Base-by-base conservation (phyloP, 257 asterid species). In the Salvia splendens region DNA sequence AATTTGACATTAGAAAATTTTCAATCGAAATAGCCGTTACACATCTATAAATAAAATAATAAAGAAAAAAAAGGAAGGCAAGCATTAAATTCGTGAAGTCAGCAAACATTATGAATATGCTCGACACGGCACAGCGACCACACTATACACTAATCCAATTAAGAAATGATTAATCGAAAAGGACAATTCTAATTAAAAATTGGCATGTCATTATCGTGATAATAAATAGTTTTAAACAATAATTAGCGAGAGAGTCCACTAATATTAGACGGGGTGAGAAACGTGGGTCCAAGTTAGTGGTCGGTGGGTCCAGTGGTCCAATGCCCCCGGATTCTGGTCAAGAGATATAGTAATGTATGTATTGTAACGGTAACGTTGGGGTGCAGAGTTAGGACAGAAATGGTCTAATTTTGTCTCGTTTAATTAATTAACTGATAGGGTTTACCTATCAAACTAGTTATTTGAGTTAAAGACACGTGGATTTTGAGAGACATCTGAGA, bases 281-380 rank as follows among this genome's bases (percentile, higher is more conserved):
- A 58, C 78, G 74, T 67, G 70, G 66, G 73, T 67, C 59, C 35
- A 65, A 52, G 74, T 67, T 74, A 66, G 64, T 45, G 12, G 45
- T 4, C 32, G 57, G 64, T 51, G 68, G 67, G 67, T 43, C 70
- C 38, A n/a, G 57, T 62, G 70, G 76, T 71, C 70, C 76, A 43
- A n/a, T 15, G 0, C 53, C 77, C 71, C 5, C 30, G 0, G 41
- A 30, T 30, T 45, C 33, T 6, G 46, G 62, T 65, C 68, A 17
- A 51, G 6, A 48, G 0, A 45, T 45, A 2, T n/a, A n/a, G n/a
- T n/a, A n/a, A n/a, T n/a, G n/a, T n/a, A n/a, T n/a, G 3, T 6
- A 3, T 17, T 16, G 51, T 51, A 64, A 64, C 76, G 76, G 66
- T 55, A 46, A 72, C 48, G 38, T 65, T 36, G 43, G 66, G 60